Percentiles rank a stretch among this genome's conserved stretches.
Conservation (phyloP, 228 moss, liverwort and hornwort species). For the Sphagnum magellanicum region DNA sequence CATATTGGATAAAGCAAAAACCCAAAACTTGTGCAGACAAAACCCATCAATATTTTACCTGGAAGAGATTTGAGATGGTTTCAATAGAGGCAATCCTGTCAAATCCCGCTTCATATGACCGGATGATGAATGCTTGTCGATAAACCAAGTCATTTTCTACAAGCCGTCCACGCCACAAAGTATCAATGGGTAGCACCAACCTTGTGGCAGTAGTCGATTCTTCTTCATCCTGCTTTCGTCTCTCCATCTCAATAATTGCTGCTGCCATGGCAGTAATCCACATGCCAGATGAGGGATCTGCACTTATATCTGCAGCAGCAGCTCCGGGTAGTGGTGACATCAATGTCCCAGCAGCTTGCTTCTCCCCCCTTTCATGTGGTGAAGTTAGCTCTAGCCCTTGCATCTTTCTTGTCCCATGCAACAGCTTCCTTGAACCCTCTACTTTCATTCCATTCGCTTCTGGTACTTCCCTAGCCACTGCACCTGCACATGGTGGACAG, state of each 20-base stretch:
- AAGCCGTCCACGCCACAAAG: conserved; percentile 51
- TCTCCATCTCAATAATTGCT: conserved; percentile 59
- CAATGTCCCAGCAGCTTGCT: too few species aligned
- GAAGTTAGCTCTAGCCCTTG: too few species aligned
- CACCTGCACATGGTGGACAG: conserved; percentile 22
- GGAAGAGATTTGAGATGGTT: conserved; percentile 80
- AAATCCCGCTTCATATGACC: conserved; percentile 83
- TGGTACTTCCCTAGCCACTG: conserved; percentile 56
- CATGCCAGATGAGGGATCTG: conserved; percentile 16
- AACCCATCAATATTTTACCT: conserved; percentile 25
- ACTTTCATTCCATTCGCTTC: conserved; percentile 41
- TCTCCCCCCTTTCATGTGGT: too few species aligned
- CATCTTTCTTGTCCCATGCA: too few species aligned
- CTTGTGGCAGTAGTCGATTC: conserved; percentile 9
- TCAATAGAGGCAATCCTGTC: conserved; percentile 88
- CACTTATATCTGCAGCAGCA: neutral
- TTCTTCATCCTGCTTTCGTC: conserved; percentile 31
- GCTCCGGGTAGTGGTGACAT: too few species aligned
- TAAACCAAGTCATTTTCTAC: conserved; percentile 76
- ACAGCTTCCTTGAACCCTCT: conserved; percentile 11
- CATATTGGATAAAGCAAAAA: neutral
- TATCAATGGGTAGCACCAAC: conserved; percentile 20
- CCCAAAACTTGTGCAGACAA: too few species aligned
- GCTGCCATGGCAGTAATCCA: conserved; percentile 65
- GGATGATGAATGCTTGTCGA: conserved; percentile 74